These are phyloP conservation scores for Prosopis cineraria DNA, from an alignment of 306 rosid species.

Conservation along the genomic window DNA sequence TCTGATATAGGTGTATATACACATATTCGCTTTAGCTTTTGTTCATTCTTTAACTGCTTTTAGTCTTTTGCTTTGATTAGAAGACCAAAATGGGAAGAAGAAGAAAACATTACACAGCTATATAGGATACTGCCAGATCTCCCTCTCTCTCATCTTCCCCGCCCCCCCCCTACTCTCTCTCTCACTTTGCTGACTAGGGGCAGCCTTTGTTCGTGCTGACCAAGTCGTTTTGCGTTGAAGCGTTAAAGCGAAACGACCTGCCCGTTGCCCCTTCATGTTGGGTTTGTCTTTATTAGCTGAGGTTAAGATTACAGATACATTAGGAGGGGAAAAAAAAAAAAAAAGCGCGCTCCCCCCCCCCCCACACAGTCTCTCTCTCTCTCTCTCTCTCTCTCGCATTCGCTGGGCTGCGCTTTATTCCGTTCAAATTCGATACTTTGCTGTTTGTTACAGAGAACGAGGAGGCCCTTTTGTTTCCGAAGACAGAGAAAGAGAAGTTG, in stretches of 20 bases:
- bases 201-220: conserved; percentile 78
- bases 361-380: not conserved
- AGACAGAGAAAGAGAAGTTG: conserved; percentile 55
- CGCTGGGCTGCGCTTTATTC: conserved; percentile 64
- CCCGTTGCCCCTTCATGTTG: conserved; percentile 73
- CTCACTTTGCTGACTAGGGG: conserved; percentile 89
- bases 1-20: not conserved
- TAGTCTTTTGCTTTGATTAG: conserved; percentile 55
- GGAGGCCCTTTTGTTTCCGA: conserved; percentile 57
- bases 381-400: conserved; percentile 28
- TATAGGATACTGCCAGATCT: conserved; percentile 37
- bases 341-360: not conserved
- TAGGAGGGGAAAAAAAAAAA: conserved; percentile 33
- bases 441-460: conserved; percentile 81
- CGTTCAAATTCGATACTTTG: conserved; percentile 87
- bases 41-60: conserved; percentile 63
- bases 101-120: conserved; percentile 39
- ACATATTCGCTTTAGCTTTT: conserved; percentile 65
- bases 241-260: conserved; percentile 65
- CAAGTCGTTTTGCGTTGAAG: conserved; percentile 44
- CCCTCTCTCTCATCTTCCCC: conserved; percentile 26
- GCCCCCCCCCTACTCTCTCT: too few relatives aligned
- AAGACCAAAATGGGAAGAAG: conserved; percentile 60
- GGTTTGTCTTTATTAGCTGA: conserved; percentile 52
- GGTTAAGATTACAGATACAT: conserved; percentile 27